Evolutionary conservation across 2,329 filamentous ascomycete species (phyloP).

Genomic region (Alternaria sp.): DNA sequence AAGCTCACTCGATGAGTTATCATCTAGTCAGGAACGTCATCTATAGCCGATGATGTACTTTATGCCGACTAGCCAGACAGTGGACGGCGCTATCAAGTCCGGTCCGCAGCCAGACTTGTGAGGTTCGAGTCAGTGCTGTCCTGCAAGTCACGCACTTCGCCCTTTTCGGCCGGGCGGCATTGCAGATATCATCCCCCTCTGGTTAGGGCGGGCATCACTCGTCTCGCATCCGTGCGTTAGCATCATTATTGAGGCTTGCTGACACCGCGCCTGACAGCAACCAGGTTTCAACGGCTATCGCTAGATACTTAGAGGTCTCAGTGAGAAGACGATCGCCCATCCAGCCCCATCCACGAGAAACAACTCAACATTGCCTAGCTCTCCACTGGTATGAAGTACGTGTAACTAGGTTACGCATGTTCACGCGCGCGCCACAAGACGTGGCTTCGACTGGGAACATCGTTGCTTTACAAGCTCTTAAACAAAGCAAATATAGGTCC

Average conservation of each 20-base stretch:
- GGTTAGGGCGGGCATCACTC: conserved; percentile 6
- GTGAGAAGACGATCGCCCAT: neutral
- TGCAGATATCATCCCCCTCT: neutral
- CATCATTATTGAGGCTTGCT: conserved; percentile 3
- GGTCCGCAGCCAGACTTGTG: conserved; percentile 20
- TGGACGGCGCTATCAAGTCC: conserved; percentile 11
- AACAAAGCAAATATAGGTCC: conserved; percentile 26
- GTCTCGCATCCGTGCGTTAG: conserved; percentile 7
- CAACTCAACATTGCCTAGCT: neutral
- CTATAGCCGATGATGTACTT: conserved; percentile 14
- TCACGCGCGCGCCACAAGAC: conserved; percentile 8
- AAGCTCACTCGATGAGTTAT: conserved; percentile 9
- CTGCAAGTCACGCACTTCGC: conserved; percentile 4
- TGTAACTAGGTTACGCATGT: conserved; percentile 12
- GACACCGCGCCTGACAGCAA: conserved; percentile 15
- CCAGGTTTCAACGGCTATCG: conserved; percentile 13
- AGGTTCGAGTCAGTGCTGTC: conserved; percentile 15
- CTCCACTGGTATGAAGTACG: neutral
- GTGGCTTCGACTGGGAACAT: conserved; percentile 19
- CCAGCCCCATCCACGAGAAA: neutral
- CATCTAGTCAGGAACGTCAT: conserved; percentile 25
- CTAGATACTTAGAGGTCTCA: neutral
- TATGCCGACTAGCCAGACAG: conserved; percentile 6
- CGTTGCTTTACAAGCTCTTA: conserved; percentile 29
- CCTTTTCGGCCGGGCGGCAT: conserved; percentile 7